Evolutionary conservation across 139 green algal genomes (phyloP).

Genomic region (Chlamydomonas sp.): DNA sequence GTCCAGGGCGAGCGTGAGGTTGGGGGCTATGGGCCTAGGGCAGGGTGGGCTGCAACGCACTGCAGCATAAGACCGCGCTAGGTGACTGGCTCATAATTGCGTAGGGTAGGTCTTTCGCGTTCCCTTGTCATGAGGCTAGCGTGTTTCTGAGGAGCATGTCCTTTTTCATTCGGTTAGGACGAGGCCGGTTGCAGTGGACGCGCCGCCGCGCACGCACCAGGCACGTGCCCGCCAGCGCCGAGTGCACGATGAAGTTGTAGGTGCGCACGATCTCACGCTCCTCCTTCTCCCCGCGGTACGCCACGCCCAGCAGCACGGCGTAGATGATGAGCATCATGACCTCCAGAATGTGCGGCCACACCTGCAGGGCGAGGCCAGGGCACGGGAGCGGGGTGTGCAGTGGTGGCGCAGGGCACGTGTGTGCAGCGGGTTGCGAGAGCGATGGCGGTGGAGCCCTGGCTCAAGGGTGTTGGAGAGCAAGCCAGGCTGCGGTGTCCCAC

Average conservation of each 20-base stretch:
- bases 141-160: neutral
- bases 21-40: too few relatives aligned
- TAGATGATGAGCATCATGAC: conserved; percentile 23
- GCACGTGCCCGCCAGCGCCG: conserved; percentile 15
- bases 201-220: conserved; percentile 7
- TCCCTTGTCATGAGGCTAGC: neutral
- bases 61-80: too few relatives aligned
- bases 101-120: too few relatives aligned
- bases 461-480: too few relatives aligned
- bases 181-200: neutral
- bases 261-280: conserved; percentile 8
- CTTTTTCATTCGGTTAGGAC: too few relatives aligned
- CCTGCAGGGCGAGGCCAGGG: conserved; percentile 1
- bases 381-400: neutral
- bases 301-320: conserved; percentile 22
- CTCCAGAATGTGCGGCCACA: conserved; percentile 29
- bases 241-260: conserved; percentile 33
- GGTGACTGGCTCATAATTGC: too few relatives aligned
- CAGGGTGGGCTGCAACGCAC: too few relatives aligned
- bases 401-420: too few relatives aligned
- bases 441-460: too few relatives aligned
- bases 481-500: too few relatives aligned
- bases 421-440: too few relatives aligned
- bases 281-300: neutral
- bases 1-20: too few relatives aligned